A percentile compares a stretch with the other conserved stretches of the same genome.
Evolutionary conservation across 805 yeast genomes (phyloP).

Genomic region (Starmerella vaccinii): DNA sequence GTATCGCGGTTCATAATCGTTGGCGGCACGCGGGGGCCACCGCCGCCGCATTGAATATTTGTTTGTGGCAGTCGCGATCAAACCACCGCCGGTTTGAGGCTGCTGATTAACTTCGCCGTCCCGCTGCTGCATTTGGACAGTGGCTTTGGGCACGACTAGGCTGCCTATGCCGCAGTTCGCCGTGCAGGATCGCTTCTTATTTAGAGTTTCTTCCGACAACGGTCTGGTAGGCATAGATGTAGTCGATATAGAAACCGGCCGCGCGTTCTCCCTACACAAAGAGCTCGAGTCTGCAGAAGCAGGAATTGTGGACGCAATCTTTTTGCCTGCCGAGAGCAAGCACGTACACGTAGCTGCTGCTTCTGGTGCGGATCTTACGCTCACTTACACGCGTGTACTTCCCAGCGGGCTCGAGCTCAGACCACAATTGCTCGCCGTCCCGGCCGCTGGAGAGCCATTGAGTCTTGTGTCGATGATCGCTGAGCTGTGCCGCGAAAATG

Average conservation of each 20-base stretch:
- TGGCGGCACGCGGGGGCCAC: background rate
- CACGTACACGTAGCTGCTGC: background rate
- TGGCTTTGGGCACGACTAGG: no score
- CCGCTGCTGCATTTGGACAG: no score
- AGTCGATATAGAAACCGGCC: background rate
- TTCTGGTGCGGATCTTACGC: background rate
- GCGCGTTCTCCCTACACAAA: background rate
- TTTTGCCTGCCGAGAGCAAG: background rate
- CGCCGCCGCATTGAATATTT: no score
- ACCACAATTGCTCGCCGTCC: background rate
- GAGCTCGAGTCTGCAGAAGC: background rate
- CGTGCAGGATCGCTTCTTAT: background rate
- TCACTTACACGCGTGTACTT: background rate
- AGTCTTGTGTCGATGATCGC: background rate
- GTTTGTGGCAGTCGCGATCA: no score
- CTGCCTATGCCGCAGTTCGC: background rate
- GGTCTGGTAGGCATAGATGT: background rate
- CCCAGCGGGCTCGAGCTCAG: conserved; percentile 17
- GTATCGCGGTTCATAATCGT: background rate
- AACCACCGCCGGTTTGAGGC: no score
- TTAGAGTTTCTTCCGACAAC: background rate
- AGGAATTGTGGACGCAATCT: background rate
- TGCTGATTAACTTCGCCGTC: no score
- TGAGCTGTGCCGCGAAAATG: conserved; percentile 1
- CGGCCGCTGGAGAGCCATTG: background rate